Evolutionary conservation across 1,284 basidiomycete genomes (phyloP), one percentile per base, ranked within the genome.

Genomic region (Austroboletus niveus): DNA sequence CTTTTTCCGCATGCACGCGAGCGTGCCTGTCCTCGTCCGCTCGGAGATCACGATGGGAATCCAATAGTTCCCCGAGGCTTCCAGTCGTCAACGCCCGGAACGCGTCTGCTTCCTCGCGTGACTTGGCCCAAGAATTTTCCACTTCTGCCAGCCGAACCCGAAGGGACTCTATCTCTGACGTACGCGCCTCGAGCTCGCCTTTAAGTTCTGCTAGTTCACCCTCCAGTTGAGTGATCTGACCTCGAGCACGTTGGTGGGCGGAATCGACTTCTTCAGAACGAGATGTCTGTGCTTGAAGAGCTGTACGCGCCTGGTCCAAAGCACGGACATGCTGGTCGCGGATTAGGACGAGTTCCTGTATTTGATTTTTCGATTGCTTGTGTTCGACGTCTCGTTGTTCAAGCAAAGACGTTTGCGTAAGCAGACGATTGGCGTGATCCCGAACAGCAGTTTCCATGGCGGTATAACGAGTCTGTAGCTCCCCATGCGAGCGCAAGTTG

Each of bases 51-150:
- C 85, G 84, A 72, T 94, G 90, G 3, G 86, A 83, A 63, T 92
- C 89, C 45, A 97, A 75, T 12, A 98, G 74, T 62, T 94, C 85
- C 32, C 92, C 92, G 3, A 98, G 77, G 56, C 86, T 81, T 40
- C 87, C 86, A 0, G 90, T 92, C 2, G 92, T 94, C 42, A 94
- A 75, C 9, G 85, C 85, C 45, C 92, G 79, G 68, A 94, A 84
- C 3, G 85, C 84, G 65, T 94, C 91, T 5, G 92, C 90, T 73
- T 97, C 94, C 69, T 95, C 91, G 10, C 92, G 82, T 38, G 91
- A 91, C 67, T 89, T 89, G 30, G 89, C 81, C 87, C 91, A 94
- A 10, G 87, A 82, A 60, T 88, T 89, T 68, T 95, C 91, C 14
- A 87, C 83, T 55, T 94, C 90, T 22, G 78, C 75, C 42, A 92